Evolutionary conservation across 2,329 filamentous ascomycete species (phyloP).

Genomic region (Lizonia empirigonia): DNA sequence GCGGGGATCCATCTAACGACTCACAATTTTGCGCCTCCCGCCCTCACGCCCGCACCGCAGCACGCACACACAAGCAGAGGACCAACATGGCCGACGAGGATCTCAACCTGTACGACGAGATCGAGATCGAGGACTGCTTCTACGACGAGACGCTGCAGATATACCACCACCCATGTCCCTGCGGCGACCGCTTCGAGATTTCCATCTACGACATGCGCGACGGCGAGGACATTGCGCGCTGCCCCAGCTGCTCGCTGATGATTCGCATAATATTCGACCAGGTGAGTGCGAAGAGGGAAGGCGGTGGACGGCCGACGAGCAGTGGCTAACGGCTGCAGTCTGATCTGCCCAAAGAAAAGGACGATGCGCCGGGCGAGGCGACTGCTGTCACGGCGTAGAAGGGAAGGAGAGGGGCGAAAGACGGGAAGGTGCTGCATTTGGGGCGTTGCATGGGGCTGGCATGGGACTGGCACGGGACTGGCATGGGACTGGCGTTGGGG

Average conservation of each 20-base stretch:
- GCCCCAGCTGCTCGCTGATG: conserved; percentile 96
- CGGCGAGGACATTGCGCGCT: conserved; percentile 93
- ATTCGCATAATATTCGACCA: conserved; percentile 91
- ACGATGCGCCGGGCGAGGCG: conserved; percentile 29
- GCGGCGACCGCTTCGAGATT: conserved; percentile 96
- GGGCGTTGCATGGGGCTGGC: conserved; percentile 26
- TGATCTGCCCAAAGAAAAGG: conserved; percentile 39
- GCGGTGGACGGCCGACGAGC: no score
- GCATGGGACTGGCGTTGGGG: no score
- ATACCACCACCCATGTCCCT: conserved; percentile 96
- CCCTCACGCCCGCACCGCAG: neutral
- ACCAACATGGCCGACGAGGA: conserved; percentile 44
- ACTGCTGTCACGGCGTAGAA: conserved; percentile 37
- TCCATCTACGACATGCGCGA: conserved; percentile 82
- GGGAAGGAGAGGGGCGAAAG: neutral
- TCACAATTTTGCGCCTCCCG: conserved; percentile 2
- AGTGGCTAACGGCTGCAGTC: conserved; percentile 24
- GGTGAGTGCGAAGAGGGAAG: conserved; percentile 52
- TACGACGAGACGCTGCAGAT: conserved; percentile 93
- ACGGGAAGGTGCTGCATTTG: neutral
- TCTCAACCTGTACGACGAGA: conserved; percentile 88
- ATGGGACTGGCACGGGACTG: no score
- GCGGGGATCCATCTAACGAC: neutral
- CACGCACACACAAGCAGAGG: neutral
- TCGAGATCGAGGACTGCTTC: conserved; percentile 93